phyloP scores from a whole-genome alignment of 225 moss, liverwort and hornwort genomes.

The Thuidium tamariscinum region DNA sequence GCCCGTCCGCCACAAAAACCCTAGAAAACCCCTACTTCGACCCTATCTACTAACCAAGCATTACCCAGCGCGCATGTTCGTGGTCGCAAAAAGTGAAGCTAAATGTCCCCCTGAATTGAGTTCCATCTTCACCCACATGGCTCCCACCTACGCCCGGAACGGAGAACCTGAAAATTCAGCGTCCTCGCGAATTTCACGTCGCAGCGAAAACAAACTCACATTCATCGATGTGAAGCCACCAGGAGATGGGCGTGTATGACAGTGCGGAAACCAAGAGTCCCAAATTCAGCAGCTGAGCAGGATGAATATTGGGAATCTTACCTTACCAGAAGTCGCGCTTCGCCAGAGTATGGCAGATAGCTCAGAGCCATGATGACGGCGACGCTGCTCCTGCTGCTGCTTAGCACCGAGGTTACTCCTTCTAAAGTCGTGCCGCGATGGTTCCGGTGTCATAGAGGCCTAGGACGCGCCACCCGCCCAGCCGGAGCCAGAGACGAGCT shows the following conservation, averaged over 20 bases:
- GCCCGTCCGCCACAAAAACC: not conserved
- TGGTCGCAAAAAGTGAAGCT: not conserved
- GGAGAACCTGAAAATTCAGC: not conserved
- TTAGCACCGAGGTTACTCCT: not conserved
- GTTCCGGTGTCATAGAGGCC: not conserved
- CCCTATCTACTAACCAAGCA: not conserved
- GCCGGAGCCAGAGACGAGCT: not conserved
- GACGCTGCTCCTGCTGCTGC: not conserved
- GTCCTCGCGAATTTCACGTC: not conserved
- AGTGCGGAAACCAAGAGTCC: not conserved
- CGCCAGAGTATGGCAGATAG: slow-evolving; percentile 4
- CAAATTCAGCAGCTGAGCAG: not conserved
- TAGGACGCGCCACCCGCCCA: not conserved
- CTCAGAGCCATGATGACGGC: slow-evolving; percentile 1
- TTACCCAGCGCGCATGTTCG: not conserved
- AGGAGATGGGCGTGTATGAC: not conserved
- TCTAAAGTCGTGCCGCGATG: not conserved
- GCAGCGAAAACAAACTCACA: not conserved
- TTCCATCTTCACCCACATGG: not conserved
- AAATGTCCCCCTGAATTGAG: not conserved
- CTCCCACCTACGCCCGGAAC: not conserved
- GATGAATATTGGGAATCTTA: not conserved
- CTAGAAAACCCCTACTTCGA: not conserved
- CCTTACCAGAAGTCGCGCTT: not conserved
- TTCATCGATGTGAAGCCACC: not conserved